phyloP scores from a whole-genome alignment of 2,329 filamentous ascomycete genomes.

The Pestalotiopsis sp. region DNA sequence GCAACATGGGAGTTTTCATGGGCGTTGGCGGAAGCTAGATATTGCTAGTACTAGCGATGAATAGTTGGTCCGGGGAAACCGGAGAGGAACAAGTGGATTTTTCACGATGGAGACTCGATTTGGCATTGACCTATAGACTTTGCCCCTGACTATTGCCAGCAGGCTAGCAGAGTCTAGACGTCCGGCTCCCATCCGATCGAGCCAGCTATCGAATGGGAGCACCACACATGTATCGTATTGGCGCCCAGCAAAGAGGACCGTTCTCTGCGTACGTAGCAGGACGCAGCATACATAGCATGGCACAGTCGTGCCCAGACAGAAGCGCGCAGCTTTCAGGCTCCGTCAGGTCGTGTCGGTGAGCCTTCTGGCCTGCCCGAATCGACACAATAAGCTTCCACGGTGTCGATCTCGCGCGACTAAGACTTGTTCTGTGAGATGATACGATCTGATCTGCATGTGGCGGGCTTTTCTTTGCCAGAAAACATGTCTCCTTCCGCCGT shows the following conservation, averaged over 20 bases:
- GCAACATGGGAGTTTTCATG: not conserved
- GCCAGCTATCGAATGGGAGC: not conserved
- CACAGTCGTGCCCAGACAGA: not conserved
- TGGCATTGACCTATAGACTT: not conserved
- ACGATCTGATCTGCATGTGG: not conserved
- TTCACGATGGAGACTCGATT: not conserved
- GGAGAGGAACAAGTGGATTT: not conserved
- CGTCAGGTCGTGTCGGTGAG: not conserved
- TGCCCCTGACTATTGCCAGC: not conserved
- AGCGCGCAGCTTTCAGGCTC: not conserved
- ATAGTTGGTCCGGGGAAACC: constrained; percentile 5
- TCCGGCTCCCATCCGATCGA: not conserved
- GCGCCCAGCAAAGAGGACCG: not conserved
- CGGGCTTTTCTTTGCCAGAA: not conserved
- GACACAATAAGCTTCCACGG: not conserved
- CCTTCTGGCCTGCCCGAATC: not conserved
- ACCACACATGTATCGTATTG: not conserved
- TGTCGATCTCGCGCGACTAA: not conserved
- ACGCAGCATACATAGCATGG: not conserved
- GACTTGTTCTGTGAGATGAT: not conserved
- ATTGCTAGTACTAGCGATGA: not conserved
- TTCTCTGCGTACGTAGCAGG: not conserved
- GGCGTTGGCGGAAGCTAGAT: not conserved
- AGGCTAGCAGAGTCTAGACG: not conserved
- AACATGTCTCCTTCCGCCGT: not conserved